Conservation (phyloP, 2,329 filamentous ascomycete species). For the Diaporthe helianthi region DNA sequence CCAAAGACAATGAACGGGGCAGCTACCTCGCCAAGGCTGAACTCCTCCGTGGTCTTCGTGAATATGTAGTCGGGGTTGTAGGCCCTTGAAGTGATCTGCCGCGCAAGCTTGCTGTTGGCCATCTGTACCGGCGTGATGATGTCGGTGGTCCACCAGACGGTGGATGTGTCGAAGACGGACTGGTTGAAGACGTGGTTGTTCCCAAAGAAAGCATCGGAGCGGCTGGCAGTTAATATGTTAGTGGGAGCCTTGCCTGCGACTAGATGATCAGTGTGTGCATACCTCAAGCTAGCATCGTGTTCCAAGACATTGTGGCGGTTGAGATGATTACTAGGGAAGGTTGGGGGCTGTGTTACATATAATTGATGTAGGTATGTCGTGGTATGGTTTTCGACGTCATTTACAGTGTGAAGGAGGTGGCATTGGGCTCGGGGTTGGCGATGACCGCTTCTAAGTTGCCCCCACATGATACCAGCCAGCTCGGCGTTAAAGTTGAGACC, state of each 20-base stretch:
- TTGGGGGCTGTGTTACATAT: background rate
- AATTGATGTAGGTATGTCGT: too few species aligned
- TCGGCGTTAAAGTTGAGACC: constrained; percentile 52
- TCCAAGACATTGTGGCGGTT: constrained; percentile 56
- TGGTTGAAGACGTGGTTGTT: constrained; percentile 61
- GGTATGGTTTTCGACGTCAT: background rate
- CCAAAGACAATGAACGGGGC: constrained; percentile 60
- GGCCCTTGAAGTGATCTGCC: constrained; percentile 52
- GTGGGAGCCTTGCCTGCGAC: background rate
- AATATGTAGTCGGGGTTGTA: constrained; percentile 58
- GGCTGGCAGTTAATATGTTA: constrained; percentile 41
- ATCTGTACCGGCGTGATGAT: constrained; percentile 50
- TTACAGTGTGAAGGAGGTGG: constrained; percentile 48
- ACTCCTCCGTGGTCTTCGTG: constrained; percentile 49
- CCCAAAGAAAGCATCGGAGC: constrained; percentile 57
- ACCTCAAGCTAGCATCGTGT: constrained; percentile 52
- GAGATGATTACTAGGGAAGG: constrained; percentile 44
- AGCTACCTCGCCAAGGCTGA: constrained; percentile 58
- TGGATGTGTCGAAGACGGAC: constrained; percentile 55
- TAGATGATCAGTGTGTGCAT: background rate
- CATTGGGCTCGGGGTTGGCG: constrained; percentile 52
- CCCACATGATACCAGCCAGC: constrained; percentile 50
- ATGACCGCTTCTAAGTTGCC: constrained; percentile 50
- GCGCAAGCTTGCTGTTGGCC: constrained; percentile 54
- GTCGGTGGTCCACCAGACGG: constrained; percentile 53